phyloP scores from a whole-genome alignment of 2,329 filamentous ascomycete species.

The Coleophoma eucalyptorum region DNA sequence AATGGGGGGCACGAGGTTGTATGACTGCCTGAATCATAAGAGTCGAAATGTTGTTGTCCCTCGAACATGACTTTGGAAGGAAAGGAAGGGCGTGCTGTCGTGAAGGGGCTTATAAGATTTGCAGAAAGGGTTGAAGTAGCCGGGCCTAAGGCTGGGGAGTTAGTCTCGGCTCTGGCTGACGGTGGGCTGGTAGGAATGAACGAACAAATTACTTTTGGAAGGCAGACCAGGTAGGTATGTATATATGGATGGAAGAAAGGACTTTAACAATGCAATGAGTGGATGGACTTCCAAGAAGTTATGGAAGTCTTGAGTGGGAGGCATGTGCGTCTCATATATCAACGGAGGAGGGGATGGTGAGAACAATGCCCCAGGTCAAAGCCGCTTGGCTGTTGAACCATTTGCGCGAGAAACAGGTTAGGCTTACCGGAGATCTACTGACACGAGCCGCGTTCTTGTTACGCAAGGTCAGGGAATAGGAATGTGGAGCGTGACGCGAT shows the following conservation, averaged over 20 bases:
- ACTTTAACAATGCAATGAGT: slow-evolving; percentile 15
- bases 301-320: slow-evolving; percentile 9
- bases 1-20: slow-evolving; percentile 3
- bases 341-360: background rate
- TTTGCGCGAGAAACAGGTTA: background rate
- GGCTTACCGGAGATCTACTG: background rate
- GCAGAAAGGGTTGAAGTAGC: background rate
- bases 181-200: background rate
- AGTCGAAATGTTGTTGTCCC: slow-evolving; percentile 3
- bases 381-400: background rate
- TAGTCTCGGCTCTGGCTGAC: background rate
- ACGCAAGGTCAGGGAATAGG: background rate
- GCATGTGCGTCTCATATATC: slow-evolving; percentile 15
- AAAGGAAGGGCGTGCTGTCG: background rate
- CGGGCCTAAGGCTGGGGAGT: background rate
- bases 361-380: background rate
- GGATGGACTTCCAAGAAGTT: slow-evolving; percentile 7
- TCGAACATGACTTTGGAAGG: slow-evolving; percentile 11
- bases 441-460: slow-evolving; percentile 1
- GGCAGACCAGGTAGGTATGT: background rate
- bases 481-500: slow-evolving; percentile 2
- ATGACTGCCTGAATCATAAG: background rate
- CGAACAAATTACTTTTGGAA: slow-evolving; percentile 7
- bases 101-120: background rate
- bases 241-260: slow-evolving; percentile 8